phyloP scores from a whole-genome alignment of 2,329 filamentous ascomycete genomes.

The Elsinoe necatrix region DNA sequence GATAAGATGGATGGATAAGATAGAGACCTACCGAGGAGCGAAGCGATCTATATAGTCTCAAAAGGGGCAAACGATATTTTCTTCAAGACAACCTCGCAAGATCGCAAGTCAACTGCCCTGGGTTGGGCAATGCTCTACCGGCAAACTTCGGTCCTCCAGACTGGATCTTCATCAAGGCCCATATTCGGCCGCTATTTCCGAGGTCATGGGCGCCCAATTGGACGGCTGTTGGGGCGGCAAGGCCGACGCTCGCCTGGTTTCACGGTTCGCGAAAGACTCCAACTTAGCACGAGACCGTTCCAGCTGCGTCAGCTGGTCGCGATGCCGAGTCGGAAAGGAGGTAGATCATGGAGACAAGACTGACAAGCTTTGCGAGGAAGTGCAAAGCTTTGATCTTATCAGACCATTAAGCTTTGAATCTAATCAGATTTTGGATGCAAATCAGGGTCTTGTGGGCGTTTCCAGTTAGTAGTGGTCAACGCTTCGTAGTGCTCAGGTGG shows the following conservation, averaged over 20 bases:
- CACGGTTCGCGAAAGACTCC: background rate
- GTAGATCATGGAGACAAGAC: background rate
- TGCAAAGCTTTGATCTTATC: constrained; percentile 10
- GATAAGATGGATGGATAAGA: constrained; percentile 13
- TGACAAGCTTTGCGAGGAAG: constrained; percentile 7
- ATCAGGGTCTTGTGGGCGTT: background rate
- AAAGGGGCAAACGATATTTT: background rate
- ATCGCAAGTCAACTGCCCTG: background rate
- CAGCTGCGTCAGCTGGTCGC: constrained; percentile 6
- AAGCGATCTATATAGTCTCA: background rate
- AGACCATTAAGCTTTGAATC: background rate
- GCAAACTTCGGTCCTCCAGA: background rate
- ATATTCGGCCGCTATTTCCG: constrained; percentile 4
- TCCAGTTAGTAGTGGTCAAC: background rate
- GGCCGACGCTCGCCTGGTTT: background rate
- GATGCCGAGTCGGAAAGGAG: background rate
- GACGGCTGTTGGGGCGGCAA: background rate
- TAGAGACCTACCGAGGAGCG: background rate
- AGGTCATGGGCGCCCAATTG: background rate
- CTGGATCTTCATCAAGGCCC: background rate
- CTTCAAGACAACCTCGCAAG: constrained; percentile 4
- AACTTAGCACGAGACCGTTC: background rate
- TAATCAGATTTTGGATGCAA: constrained; percentile 2
- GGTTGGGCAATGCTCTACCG: background rate
- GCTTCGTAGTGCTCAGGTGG: background rate